A percentile compares a stretch with the other conserved stretches of the same genome.
Conservation (phyloP, 2,329 filamentous ascomycete species). For the Fusarium nurragi region DNA sequence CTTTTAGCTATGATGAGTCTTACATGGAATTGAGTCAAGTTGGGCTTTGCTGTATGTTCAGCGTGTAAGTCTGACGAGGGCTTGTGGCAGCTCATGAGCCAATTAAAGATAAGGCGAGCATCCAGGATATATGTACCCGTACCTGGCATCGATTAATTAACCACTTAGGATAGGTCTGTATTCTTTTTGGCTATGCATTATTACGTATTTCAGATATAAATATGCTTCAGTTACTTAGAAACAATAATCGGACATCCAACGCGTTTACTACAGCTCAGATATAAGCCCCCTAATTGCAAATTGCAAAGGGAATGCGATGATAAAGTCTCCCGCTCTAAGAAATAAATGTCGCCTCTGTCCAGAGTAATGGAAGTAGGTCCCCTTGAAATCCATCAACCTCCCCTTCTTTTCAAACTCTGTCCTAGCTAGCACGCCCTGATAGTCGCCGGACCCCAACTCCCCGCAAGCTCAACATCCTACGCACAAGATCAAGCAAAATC, state of each 20-base stretch:
- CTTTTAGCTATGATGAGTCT: slow-evolving; percentile 17
- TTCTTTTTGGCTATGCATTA: not conserved
- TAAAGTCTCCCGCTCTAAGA: not conserved
- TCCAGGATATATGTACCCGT: not conserved
- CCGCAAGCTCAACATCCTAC: too few relatives aligned
- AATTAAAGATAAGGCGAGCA: slow-evolving; percentile 18
- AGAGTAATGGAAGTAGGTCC: not conserved
- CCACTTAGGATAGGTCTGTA: not conserved
- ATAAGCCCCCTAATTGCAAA: too few relatives aligned
- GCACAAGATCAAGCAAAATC: slow-evolving; percentile 3
- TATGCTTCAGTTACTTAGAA: not conserved
- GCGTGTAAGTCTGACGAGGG: slow-evolving; percentile 5
- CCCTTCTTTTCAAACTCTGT: not conserved
- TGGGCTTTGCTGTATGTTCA: not conserved
- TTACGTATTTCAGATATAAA: not conserved
- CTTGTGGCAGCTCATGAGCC: slow-evolving; percentile 10
- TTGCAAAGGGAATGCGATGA: not conserved
- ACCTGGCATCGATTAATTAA: not conserved
- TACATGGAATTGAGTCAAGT: slow-evolving; percentile 17
- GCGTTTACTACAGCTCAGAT: not conserved
- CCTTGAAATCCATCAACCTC: not conserved
- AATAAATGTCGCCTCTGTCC: not conserved
- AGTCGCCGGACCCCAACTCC: not conserved
- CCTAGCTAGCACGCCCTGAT: not conserved
- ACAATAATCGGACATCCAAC: not conserved